Evolutionary conservation across 208 protist genomes (phyloP).

Genomic region (Strigomonas oncopelti): DNA sequence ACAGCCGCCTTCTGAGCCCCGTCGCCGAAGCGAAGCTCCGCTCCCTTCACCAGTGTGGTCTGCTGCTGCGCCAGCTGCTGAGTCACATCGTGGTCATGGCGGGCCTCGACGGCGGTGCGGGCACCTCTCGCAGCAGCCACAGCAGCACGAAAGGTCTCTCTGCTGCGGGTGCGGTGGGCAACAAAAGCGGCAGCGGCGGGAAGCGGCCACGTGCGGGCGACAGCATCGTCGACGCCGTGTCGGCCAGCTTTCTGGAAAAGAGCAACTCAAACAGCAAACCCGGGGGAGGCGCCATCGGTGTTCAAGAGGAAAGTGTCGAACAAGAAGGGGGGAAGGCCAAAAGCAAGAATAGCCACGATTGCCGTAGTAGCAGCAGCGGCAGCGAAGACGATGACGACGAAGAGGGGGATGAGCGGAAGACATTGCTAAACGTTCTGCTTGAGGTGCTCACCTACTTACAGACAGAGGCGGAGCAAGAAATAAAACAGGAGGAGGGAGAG

Average conservation of each 20-base stretch:
- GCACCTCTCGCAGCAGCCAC: not conserved
- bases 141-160: not conserved
- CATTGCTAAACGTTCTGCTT: slow-evolving; percentile 1
- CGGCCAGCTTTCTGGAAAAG: slow-evolving; percentile 2
- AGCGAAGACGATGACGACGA: not conserved
- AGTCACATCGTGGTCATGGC: not conserved
- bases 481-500: slow-evolving; percentile 4
- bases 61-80: not conserved
- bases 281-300: not conserved
- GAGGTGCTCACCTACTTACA: slow-evolving; percentile 20
- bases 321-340: not conserved
- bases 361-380: not conserved
- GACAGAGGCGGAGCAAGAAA: slow-evolving; percentile 16
- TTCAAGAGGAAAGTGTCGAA: not conserved
- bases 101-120: not conserved
- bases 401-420: slow-evolving; percentile 5
- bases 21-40: not conserved
- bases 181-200: slow-evolving; percentile 1
- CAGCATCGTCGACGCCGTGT: slow-evolving; percentile 7
- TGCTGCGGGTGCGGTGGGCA: not conserved
- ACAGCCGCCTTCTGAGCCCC: not conserved
- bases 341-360: not conserved
- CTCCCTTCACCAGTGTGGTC: not conserved
- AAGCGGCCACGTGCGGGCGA: slow-evolving; percentile 1
- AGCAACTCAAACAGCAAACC: slow-evolving; percentile 8